These are phyloP conservation scores for Gardenia jasminoides DNA, from an alignment of 257 asterid species.

Conservation along the genomic window DNA sequence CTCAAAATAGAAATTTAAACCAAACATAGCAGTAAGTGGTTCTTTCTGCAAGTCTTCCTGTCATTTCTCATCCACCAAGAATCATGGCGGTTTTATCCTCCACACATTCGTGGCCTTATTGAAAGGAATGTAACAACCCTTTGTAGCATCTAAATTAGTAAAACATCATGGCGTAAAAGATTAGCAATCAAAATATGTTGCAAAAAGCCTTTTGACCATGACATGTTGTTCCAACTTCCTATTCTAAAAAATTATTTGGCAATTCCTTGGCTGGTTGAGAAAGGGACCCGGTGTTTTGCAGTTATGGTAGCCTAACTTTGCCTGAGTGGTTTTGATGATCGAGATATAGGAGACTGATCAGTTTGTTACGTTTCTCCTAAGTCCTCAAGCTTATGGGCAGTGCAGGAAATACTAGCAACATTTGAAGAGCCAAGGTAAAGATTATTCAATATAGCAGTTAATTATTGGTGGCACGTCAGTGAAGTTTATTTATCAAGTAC, in stretches of 20 bases:
- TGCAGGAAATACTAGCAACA: no score
- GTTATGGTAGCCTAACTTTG: neutral
- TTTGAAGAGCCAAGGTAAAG: no score
- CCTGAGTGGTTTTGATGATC: neutral
- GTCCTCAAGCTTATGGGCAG: no score
- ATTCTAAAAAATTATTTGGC: neutral
- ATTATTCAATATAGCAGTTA: no score
- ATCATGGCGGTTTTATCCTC: neutral
- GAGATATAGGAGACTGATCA: neutral
- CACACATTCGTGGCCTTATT: neutral
- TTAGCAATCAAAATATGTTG: neutral
- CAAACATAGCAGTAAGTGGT: neutral
- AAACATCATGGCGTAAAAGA: neutral
- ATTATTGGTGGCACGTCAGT: no score
- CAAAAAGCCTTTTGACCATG: neutral
- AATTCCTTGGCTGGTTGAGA: neutral
- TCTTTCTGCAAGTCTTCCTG: neutral
- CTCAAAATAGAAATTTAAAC: neutral
- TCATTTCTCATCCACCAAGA: neutral
- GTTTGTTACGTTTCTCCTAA: no score
- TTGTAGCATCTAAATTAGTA: neutral
- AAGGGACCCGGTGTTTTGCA: neutral
- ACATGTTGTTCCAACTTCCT: neutral
- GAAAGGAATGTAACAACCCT: neutral
- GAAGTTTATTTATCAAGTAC: no score